Conservation (phyloP, 2,329 filamentous ascomycete genomes). For the Magnaporthales sp. region DNA sequence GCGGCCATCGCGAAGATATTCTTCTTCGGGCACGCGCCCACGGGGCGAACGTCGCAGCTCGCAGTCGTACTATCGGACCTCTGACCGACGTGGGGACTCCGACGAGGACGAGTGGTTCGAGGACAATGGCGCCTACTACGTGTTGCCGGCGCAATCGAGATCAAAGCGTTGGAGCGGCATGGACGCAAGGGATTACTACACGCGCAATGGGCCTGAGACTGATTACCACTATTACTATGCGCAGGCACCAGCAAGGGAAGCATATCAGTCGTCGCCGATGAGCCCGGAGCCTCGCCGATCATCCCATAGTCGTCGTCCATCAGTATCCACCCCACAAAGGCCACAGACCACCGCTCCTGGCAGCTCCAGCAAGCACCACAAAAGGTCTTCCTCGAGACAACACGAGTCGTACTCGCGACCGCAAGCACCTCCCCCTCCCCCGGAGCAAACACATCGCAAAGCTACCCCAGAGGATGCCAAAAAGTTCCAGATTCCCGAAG, state of each 20-base stretch:
- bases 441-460: conserved; percentile 22
- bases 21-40: conserved; percentile 34
- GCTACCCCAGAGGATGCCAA: conserved; percentile 53
- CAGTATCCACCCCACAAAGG: conserved; percentile 40
- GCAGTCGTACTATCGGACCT: conserved; percentile 50
- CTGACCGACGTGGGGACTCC: conserved; percentile 51
- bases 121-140: conserved; percentile 41
- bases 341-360: conserved; percentile 42
- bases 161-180: conserved; percentile 24
- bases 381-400: conserved; percentile 23
- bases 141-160: conserved; percentile 43
- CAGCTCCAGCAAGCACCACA: conserved; percentile 30
- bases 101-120: conserved; percentile 55
- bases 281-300: conserved; percentile 32
- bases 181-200: conserved; percentile 2
- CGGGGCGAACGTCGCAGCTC: conserved; percentile 46
- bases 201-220: conserved; percentile 42
- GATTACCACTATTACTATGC: conserved; percentile 44
- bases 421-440: conserved; percentile 26
- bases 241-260: conserved; percentile 35
- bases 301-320: conserved; percentile 35
- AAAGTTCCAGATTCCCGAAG: conserved; percentile 68
- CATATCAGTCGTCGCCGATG: conserved; percentile 24
- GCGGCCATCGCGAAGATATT: conserved; percentile 38
- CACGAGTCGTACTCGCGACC: neutral